Percentiles rank a stretch among this genome's conserved stretches.
Evolutionary conservation across 129 eudicot genomes (phyloP).

Genomic region (carrot (Daucus carota)): DH1_v3.0 NC_030386.2:5510001-5510500

Average conservation of each 20-base stretch:
- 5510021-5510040: neutral
- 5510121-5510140: neutral
- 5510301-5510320: constrained; percentile 99
- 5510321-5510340: constrained; percentile 97
- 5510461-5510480: neutral
- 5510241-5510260: neutral
- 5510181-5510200: neutral
- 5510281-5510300: constrained; percentile 27
- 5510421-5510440: neutral
- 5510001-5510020: neutral
- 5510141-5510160: neutral
- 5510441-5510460: neutral
- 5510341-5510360: constrained; percentile 92
- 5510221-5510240: neutral
- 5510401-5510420: constrained; percentile 42
- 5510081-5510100: neutral
- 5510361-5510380: constrained; percentile 61
- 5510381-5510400: constrained; percentile 93
- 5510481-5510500: neutral
- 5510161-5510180: neutral
- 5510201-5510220: neutral
- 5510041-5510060: neutral
- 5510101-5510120: neutral
- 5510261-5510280: constrained; percentile 14
- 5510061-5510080: neutral